Base-by-base conservation (phyloP, 2,329 filamentous ascomycete genomes). In the Davidsoniella eucalypti region DNA sequence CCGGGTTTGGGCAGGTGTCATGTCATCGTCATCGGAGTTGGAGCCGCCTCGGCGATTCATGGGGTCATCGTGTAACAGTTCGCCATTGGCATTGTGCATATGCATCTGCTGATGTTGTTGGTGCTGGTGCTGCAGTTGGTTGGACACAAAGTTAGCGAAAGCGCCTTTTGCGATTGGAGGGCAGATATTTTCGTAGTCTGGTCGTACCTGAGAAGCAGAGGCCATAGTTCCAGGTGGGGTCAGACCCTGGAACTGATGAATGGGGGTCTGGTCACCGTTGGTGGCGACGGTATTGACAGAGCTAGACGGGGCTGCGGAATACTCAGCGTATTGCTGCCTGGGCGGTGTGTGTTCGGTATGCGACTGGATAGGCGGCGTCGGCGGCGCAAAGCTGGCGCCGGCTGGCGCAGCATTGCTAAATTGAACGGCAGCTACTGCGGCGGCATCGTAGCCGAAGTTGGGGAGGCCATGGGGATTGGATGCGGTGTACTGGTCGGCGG, bases 1-100 rank as follows among this genome's bases (percentile, higher is more conserved):
- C 57, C 72, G 67, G 9, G 71, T 74, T 58, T 78, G 73, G 5
- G 73, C 73, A 0, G 74, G 75, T 18, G 72, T 77, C 58, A 76
- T 50, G 47, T 70, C 65, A 43, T 73, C 74, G 25, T 74, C 75
- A 9, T 76, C 74, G 37, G 75, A 76, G 58, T 75, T 75, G 2
- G 55, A 56, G 26, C 49, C 50, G n/a, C 50, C 50, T 8, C 52
- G 48, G 29, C 59, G 60, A n/a, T 46, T 48, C 57, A 54, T 47
- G 8, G 37, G 54, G 33, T 68, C 66, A 36, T 66, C 67, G 36
- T 57, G 51, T 16, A 63, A 62, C 8, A 61, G 57, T 44, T 73
- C 71, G 38, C 60, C 54, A 55, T 70, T 69, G 51, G 52, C 54
- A 29, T 53, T 48, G 40, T 41, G 26, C 17, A 40, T 54, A 41